Evolutionary conservation across 140 eudicot genomes (phyloP), one percentile per base, ranked within the genome.

Genomic region (Cichorium intybus): DNA sequence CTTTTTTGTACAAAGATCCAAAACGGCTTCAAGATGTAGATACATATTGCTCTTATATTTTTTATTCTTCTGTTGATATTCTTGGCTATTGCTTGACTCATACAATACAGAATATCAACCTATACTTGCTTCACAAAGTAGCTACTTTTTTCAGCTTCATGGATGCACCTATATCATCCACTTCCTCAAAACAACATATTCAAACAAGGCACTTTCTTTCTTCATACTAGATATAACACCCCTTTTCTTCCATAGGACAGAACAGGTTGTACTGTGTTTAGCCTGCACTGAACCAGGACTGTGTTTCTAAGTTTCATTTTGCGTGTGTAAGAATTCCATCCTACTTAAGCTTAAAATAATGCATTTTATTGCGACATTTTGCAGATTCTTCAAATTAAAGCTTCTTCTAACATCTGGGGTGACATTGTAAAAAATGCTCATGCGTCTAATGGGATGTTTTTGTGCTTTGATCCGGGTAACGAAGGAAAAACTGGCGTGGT

Each of bases 11-110:
- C 51, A 58, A 43, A 34, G 77, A 88, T 57, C 78, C 75, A 11
- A 14, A 68, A 45, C 64, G 28, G 57, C 94, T 88, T 31, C 62
- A 74, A 73, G 16, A 37, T 16, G 96, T 88, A 85, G 64, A 7
- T 57, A 15, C 28, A 34, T 7, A 66, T 62, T 46, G 41, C 27
- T 24, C 23, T 47, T 72, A 11, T 49, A 3, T 49, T 26, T 39
- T 29, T 56, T 34, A 9, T 53, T 24, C 24, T 29, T 10, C 18
- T 59, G 17, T 20, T 10, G 16, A 49, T 49, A n/a, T n/a, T n/a
- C n/a, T n/a, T n/a, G n/a, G n/a, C n/a, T n/a, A n/a, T n/a, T n/a
- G n/a, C n/a, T n/a, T n/a, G n/a, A n/a, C n/a, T n/a, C n/a, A n/a
- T n/a, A n/a, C n/a, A n/a, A n/a, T n/a, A n/a, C n/a, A n/a, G n/a